These are phyloP conservation scores for Prunus mira DNA, from an alignment of 306 rosid genomes.

Conservation along the genomic window DNA sequence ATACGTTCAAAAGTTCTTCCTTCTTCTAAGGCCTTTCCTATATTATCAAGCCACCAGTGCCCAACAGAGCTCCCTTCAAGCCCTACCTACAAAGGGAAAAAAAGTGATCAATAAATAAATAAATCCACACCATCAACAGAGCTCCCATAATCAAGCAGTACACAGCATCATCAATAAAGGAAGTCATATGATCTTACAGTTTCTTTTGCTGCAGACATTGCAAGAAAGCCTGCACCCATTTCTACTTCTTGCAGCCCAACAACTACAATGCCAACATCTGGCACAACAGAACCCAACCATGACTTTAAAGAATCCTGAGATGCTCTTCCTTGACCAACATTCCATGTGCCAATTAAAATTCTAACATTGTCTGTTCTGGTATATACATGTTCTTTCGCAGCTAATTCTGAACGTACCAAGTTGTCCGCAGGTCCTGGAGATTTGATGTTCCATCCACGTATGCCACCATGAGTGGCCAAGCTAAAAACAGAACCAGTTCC, in stretches of 20 bases:
- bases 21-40: conserved; percentile 92
- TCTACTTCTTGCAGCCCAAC: conserved; percentile 98
- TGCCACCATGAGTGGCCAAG: conserved; percentile 94
- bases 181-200: conserved; percentile 54
- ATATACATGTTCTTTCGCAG: conserved; percentile 57
- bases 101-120: conserved; percentile 26
- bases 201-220: conserved; percentile 99
- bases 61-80: conserved; percentile 99
- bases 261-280: conserved; percentile 94
- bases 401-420: conserved; percentile 69
- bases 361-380: conserved; percentile 64
- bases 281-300: conserved; percentile 86
- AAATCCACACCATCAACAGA: not conserved
- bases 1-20: conserved; percentile 87
- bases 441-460: conserved; percentile 88
- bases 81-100: conserved; percentile 77
- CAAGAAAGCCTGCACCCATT: conserved; percentile 99
- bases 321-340: conserved; percentile 98
- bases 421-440: conserved; percentile 83
- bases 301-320: conserved; percentile 72
- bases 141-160: not conserved
- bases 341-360: conserved; percentile 94
- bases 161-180: conserved; percentile 14
- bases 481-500: conserved; percentile 67
- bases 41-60: conserved; percentile 95